phyloP scores from a whole-genome alignment of 495 filamentous ascomycete genomes.

The Articulospora tetracladia region DNA sequence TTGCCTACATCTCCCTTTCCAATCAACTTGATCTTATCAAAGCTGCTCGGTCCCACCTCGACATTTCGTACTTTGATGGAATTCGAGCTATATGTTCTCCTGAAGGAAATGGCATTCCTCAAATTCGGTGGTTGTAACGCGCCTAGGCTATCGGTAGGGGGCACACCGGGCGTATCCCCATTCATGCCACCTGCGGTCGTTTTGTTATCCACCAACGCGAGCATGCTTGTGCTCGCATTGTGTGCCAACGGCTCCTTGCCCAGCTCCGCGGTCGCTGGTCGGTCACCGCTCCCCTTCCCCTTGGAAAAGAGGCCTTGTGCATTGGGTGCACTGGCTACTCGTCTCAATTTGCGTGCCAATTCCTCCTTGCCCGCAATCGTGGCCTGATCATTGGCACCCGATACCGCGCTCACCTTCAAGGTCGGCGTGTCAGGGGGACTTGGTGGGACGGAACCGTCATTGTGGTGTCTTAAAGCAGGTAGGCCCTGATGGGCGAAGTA shows the following conservation, averaged over 20 bases:
- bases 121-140: slow-evolving; percentile 43
- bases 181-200: slow-evolving; percentile 10
- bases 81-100: slow-evolving; percentile 96
- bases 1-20: slow-evolving; percentile 99
- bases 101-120: slow-evolving; percentile 59
- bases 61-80: slow-evolving; percentile 98
- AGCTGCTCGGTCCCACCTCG: slow-evolving; percentile 91
- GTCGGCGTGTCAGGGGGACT: slow-evolving; percentile 92
- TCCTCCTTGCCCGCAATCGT: slow-evolving; percentile 85
- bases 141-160: slow-evolving; percentile 35
- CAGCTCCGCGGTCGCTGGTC: slow-evolving; percentile 76
- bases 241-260: slow-evolving; percentile 69
- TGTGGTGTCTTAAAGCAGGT: slow-evolving; percentile 87
- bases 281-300: slow-evolving; percentile 55
- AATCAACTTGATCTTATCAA: slow-evolving; percentile 99
- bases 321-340: slow-evolving; percentile 95
- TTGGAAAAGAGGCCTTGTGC: slow-evolving; percentile 86
- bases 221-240: slow-evolving; percentile 49
- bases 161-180: slow-evolving; percentile 29
- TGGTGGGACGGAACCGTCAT: slow-evolving; percentile 90
- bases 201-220: slow-evolving; percentile 41
- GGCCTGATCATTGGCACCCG: slow-evolving; percentile 68
- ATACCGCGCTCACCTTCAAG: slow-evolving; percentile 67
- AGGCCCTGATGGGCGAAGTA: slow-evolving; percentile 98
- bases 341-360: slow-evolving; percentile 82